Evolutionary conservation across 2,329 filamentous ascomycete genomes (phyloP).

Genomic region (Trichocomaceae sp.): DNA sequence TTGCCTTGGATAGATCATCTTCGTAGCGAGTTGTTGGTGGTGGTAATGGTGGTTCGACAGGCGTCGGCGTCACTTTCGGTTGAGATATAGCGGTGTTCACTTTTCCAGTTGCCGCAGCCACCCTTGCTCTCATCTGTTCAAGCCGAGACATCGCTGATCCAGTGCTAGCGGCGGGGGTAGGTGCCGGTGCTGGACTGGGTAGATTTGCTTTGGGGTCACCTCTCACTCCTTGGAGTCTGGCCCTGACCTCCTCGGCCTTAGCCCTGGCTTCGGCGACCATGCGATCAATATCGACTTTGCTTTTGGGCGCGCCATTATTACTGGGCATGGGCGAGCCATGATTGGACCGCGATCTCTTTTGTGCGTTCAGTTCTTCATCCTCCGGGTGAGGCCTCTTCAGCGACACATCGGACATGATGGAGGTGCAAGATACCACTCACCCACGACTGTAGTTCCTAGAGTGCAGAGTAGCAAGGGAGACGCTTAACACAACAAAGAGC

Average conservation of each 20-base stretch:
- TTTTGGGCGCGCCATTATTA: slow-evolving; percentile 27
- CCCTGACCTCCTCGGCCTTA: slow-evolving; percentile 44
- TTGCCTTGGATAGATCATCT: slow-evolving; percentile 43
- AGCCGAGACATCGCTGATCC: slow-evolving; percentile 56
- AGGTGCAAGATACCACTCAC: slow-evolving; percentile 19
- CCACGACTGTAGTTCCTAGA: slow-evolving; percentile 7
- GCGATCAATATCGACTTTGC: slow-evolving; percentile 41
- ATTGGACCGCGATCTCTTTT: slow-evolving; percentile 45
- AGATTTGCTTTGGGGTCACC: slow-evolving; percentile 24
- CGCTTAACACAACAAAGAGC: background rate
- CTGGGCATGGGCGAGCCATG: slow-evolving; percentile 43
- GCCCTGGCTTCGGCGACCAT: slow-evolving; percentile 44
- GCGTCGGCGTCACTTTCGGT: slow-evolving; percentile 36
- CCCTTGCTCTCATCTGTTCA: slow-evolving; percentile 71
- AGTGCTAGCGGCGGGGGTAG: slow-evolving; percentile 25
- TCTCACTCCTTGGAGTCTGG: slow-evolving; percentile 37
- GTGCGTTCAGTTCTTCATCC: slow-evolving; percentile 39
- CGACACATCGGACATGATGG: slow-evolving; percentile 38
- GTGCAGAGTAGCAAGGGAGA: background rate
- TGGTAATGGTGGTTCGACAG: slow-evolving; percentile 30
- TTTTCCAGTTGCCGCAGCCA: slow-evolving; percentile 64
- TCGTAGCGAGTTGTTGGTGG: slow-evolving; percentile 44
- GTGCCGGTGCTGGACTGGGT: slow-evolving; percentile 31
- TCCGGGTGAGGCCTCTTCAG: slow-evolving; percentile 46
- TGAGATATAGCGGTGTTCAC: slow-evolving; percentile 37